phyloP scores from a whole-genome alignment of 768 basidiomycete species.

The Dendrothele bispora region DNA sequence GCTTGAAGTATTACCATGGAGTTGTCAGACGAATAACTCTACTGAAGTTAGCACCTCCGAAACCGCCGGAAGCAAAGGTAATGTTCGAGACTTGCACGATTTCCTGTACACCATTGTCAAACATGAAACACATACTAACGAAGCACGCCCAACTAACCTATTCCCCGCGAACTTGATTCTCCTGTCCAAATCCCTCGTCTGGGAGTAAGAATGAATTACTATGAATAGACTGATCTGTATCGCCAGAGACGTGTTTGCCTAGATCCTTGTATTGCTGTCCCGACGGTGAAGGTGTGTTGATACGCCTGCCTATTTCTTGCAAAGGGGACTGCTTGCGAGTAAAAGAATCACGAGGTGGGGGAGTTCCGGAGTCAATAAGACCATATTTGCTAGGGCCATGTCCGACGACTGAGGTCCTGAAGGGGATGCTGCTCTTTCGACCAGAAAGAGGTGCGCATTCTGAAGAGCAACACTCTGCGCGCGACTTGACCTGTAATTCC shows the following conservation, averaged over 20 bases:
- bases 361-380: background rate
- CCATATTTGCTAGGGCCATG: background rate
- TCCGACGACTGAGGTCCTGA: no score
- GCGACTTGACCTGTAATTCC: no score
- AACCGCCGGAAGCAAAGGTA: no score
- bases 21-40: no score
- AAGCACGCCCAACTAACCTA: background rate
- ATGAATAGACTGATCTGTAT: background rate
- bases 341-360: background rate
- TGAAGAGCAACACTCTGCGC: no score
- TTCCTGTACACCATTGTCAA: background rate
- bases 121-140: background rate
- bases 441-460: no score
- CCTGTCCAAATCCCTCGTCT: background rate
- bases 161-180: background rate
- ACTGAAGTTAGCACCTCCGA: no score
- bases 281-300: background rate
- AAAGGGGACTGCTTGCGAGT: background rate
- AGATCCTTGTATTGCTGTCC: background rate
- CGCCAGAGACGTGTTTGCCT: background rate
- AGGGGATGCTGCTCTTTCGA: no score
- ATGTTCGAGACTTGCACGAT: no score
- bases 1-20: no score
- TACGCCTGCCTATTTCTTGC: background rate
- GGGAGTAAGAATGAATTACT: background rate